These are phyloP conservation scores for Tephrocybe sp. DNA, from an alignment of 768 basidiomycete species.

Conservation along the genomic window DNA sequence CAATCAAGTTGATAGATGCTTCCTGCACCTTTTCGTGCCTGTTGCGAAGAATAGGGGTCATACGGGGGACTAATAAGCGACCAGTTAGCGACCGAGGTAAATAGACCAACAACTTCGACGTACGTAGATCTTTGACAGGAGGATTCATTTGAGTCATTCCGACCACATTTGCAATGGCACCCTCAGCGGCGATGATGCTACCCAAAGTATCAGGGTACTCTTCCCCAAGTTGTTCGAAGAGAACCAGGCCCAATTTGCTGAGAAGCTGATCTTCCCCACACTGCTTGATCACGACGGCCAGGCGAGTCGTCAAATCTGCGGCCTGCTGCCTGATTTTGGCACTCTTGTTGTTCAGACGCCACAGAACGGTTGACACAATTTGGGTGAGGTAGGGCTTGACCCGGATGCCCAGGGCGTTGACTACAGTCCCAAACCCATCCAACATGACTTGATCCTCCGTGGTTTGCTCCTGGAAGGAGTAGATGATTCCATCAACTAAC, in stretches of 20 bases:
- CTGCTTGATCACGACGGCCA: constrained; percentile 98
- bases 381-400: constrained; percentile 99
- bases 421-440: constrained; percentile 96
- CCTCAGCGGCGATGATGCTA: constrained; percentile 98
- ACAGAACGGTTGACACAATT: constrained; percentile 97
- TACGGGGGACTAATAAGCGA: constrained; percentile 79
- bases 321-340: constrained; percentile 99
- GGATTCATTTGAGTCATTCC: constrained; percentile 99
- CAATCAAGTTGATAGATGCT: constrained; percentile 98
- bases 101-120: constrained; percentile 35
- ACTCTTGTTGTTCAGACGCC: constrained; percentile 99
- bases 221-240: constrained; percentile 98
- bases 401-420: constrained; percentile 93
- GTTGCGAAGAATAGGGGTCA: constrained; percentile 99
- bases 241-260: constrained; percentile 92
- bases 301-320: constrained; percentile 93
- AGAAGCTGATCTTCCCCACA: constrained; percentile 95
- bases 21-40: constrained; percentile 99
- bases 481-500: constrained; percentile 97
- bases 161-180: constrained; percentile 98
- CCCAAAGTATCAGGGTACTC: constrained; percentile 99
- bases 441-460: constrained; percentile 99
- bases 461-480: constrained; percentile 99
- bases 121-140: constrained; percentile 96
- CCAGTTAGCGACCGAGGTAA: neutral